A percentile compares a stretch with the other conserved stretches of the same genome.
Evolutionary conservation across 371 early-diverging fungal species (phyloP).

Genomic region (Rhizopus microsporus): DNA sequence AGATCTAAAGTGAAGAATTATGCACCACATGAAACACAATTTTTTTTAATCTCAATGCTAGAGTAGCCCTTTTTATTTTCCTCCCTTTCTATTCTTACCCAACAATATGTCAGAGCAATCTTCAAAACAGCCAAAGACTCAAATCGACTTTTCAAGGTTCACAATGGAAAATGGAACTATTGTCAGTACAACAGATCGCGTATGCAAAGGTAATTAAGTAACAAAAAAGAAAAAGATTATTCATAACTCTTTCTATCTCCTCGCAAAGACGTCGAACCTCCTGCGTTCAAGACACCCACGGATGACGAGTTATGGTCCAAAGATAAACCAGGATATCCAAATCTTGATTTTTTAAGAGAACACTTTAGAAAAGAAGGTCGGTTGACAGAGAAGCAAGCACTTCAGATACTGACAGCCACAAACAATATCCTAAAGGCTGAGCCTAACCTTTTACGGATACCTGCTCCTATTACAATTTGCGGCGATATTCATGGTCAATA

Average conservation of each 20-base stretch:
- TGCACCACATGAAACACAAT: not conserved
- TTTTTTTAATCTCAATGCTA: not conserved
- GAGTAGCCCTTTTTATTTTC: not conserved
- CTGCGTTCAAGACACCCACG: conserved; percentile 54
- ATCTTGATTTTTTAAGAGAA: conserved; percentile 79
- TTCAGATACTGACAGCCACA: conserved; percentile 75
- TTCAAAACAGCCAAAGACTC: conserved; percentile 14
- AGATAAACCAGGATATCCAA: conserved; percentile 73
- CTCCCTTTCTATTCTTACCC: not conserved
- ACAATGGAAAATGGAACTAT: conserved; percentile 72
- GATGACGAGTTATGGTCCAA: conserved; percentile 61
- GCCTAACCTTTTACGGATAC: conserved; percentile 80
- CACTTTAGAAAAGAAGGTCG: conserved; percentile 93
- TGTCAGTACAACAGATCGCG: conserved; percentile 72
- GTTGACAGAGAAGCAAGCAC: conserved; percentile 89
- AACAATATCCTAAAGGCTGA: conserved; percentile 78
- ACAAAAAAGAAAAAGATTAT: too few relatives aligned
- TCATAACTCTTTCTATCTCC: not conserved
- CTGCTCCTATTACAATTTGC: conserved; percentile 92
- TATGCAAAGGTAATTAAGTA: conserved; percentile 60
- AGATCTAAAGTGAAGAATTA: too few relatives aligned
- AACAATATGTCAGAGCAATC: not conserved
- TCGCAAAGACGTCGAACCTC: conserved; percentile 26
- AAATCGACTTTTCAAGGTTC: conserved; percentile 66
- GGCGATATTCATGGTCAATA: conserved; percentile 99